A percentile compares a stretch with the other conserved stretches of the same genome.
Evolutionary conservation across 495 filamentous ascomycete genomes (phyloP).

Genomic region (Hypoxylon intermedium): DNA sequence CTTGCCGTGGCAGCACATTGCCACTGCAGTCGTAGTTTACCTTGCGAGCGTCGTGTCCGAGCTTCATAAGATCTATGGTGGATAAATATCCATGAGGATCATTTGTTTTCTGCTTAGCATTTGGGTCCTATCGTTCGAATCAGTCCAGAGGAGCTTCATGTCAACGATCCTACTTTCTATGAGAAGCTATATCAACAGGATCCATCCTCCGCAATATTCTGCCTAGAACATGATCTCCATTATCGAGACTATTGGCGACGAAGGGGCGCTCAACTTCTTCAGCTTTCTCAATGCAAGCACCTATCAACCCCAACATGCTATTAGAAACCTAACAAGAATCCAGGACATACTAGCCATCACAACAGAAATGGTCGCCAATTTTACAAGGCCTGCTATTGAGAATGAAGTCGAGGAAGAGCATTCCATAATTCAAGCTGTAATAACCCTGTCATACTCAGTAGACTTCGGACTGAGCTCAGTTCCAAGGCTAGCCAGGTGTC

Average conservation of each 20-base stretch:
- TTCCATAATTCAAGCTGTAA: constrained; percentile 5
- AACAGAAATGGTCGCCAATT: background rate
- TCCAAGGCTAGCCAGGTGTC: background rate
- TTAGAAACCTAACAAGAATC: constrained; percentile 4
- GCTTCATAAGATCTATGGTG: too few species aligned
- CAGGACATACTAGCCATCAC: background rate
- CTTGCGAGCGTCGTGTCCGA: too few species aligned
- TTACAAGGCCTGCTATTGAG: background rate
- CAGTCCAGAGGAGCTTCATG: constrained; percentile 41
- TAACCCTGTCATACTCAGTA: constrained; percentile 18
- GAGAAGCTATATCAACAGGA: constrained; percentile 35
- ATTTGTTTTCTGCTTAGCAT: too few species aligned
- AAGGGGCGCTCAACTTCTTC: constrained; percentile 25
- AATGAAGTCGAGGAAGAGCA: background rate
- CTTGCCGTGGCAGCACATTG: too few species aligned
- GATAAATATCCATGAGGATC: too few species aligned
- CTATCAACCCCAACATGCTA: background rate
- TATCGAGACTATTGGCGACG: constrained; percentile 28
- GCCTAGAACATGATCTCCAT: constrained; percentile 30
- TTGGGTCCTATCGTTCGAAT: constrained; percentile 39
- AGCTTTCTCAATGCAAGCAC: constrained; percentile 16
- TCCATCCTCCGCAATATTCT: constrained; percentile 25
- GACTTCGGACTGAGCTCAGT: constrained; percentile 25
- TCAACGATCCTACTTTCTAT: constrained; percentile 36
- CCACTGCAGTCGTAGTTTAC: too few species aligned